A percentile compares a stretch with the other conserved stretches of the same genome.
Evolutionary conservation across 208 protist species (phyloP).

Genomic region (Herpetomonas muscarum): DNA sequence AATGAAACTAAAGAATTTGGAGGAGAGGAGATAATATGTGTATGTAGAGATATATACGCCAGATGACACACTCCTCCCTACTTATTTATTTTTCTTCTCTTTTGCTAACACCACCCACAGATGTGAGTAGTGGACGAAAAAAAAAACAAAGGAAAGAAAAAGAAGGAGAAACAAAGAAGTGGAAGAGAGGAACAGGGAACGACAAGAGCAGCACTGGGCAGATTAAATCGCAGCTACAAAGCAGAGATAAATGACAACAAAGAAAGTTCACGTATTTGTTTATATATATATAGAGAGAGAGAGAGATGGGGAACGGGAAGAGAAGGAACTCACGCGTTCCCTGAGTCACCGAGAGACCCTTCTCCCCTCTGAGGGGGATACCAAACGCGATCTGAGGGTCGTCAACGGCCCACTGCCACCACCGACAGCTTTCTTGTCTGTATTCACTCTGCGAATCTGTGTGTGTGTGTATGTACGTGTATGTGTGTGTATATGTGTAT

Average conservation of each 20-base stretch:
- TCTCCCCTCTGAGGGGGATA: too few relatives aligned
- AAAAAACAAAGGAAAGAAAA: background rate
- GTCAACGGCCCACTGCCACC: too few relatives aligned
- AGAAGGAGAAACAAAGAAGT: constrained; percentile 3
- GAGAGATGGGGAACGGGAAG: background rate
- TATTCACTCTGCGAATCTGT: too few relatives aligned
- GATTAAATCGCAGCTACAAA: background rate
- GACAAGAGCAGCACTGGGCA: too few relatives aligned
- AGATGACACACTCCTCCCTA: too few relatives aligned
- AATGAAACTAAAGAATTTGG: constrained; percentile 9
- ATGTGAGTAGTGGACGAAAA: background rate
- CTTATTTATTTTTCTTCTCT: background rate
- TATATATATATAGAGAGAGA: background rate
- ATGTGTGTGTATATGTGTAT: too few relatives aligned
- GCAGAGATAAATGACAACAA: background rate
- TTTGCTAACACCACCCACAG: background rate
- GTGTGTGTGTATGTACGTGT: too few relatives aligned
- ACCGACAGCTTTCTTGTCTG: too few relatives aligned
- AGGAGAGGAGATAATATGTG: background rate
- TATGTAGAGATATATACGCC: too few relatives aligned
- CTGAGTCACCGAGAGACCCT: too few relatives aligned
- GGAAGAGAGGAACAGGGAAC: background rate
- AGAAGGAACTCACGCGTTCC: too few relatives aligned
- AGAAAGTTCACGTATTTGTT: background rate
- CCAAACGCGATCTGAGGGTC: too few relatives aligned